phyloP scores from a whole-genome alignment of 352 stramenopile genomes.

The Globisporangium carolinianum region DNA sequence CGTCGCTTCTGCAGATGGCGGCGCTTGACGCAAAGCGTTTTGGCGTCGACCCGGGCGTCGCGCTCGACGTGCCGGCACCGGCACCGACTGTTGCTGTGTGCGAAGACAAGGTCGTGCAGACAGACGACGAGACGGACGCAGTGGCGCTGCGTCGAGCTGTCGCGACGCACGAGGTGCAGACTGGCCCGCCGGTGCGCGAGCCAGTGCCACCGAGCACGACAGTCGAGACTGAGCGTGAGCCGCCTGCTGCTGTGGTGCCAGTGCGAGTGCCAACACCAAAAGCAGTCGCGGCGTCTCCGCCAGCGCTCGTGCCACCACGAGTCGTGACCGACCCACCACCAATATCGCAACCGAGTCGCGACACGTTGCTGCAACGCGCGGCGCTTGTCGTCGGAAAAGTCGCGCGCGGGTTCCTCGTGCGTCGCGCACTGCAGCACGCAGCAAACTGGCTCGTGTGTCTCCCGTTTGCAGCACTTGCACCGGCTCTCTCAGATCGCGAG shows the following conservation, averaged over 20 bases:
- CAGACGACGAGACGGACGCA: slow-evolving; percentile 28
- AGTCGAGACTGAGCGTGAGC: background rate
- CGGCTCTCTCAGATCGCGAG: slow-evolving; percentile 28
- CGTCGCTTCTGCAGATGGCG: slow-evolving; percentile 41
- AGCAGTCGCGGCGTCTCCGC: background rate
- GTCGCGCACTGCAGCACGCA: slow-evolving; percentile 28
- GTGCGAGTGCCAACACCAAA: background rate
- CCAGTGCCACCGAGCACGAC: background rate
- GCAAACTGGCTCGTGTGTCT: slow-evolving; percentile 49
- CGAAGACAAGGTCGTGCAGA: slow-evolving; percentile 56
- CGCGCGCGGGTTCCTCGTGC: slow-evolving; percentile 34
- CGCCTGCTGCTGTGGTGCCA: too few relatives aligned
- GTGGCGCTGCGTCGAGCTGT: background rate
- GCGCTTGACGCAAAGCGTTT: slow-evolving; percentile 58
- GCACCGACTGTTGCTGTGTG: slow-evolving; percentile 2
- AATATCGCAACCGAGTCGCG: slow-evolving; percentile 1
- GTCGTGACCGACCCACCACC: background rate
- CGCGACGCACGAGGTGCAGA: slow-evolving; percentile 23
- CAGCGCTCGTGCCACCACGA: background rate
- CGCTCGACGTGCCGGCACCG: too few relatives aligned
- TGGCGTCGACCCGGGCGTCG: slow-evolving; percentile 30
- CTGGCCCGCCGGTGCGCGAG: slow-evolving; percentile 8
- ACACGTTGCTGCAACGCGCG: slow-evolving; percentile 25
- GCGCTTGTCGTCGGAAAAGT: slow-evolving; percentile 45
- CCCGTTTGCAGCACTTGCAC: slow-evolving; percentile 19